Conservation (phyloP, 129 eudicot species). For the Flaveria robusta region DNA sequence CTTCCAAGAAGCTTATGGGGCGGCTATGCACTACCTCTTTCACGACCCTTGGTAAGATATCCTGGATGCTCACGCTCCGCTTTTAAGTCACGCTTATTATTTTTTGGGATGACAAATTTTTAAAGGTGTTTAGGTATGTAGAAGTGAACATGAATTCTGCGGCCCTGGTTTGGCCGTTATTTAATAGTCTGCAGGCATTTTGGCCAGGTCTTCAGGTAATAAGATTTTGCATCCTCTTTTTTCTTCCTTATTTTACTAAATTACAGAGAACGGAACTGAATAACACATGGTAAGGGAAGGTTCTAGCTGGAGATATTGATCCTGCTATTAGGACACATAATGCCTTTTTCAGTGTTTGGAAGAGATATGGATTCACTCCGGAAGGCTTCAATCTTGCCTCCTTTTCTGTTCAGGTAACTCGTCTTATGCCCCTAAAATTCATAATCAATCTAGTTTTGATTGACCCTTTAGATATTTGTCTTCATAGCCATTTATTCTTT, state of each 20-base stretch:
- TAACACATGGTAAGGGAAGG: conserved; percentile 49
- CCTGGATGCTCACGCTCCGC: background rate
- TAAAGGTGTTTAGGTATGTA: conserved; percentile 70
- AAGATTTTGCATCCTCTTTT: background rate
- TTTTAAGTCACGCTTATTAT: background rate
- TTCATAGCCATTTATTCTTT: background rate
- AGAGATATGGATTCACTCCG: conserved; percentile 92
- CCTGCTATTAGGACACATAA: conserved; percentile 94
- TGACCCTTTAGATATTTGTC: background rate
- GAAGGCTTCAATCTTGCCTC: conserved; percentile 99
- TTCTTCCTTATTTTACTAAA: background rate
- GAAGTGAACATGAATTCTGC: conserved; percentile 99
- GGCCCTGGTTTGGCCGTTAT: conserved; percentile 95
- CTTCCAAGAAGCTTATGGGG: conserved; percentile 92
- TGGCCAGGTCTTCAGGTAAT: conserved; percentile 99
- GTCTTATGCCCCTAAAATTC: background rate
- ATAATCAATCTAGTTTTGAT: background rate
- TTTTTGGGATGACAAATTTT: conserved; percentile 29
- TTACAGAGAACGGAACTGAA: conserved; percentile 16
- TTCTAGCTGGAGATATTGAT: conserved; percentile 97
- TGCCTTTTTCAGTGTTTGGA: conserved; percentile 98
- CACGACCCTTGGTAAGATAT: conserved; percentile 83
- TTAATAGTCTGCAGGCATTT: conserved; percentile 95
- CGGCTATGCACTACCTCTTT: conserved; percentile 91
- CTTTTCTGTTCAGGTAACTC: conserved; percentile 78